Percentiles rank a stretch among this genome's conserved stretches.
phyloP scores from a whole-genome alignment of 2,329 filamentous ascomycete species.

The Purpureocillium lavendulum region DNA sequence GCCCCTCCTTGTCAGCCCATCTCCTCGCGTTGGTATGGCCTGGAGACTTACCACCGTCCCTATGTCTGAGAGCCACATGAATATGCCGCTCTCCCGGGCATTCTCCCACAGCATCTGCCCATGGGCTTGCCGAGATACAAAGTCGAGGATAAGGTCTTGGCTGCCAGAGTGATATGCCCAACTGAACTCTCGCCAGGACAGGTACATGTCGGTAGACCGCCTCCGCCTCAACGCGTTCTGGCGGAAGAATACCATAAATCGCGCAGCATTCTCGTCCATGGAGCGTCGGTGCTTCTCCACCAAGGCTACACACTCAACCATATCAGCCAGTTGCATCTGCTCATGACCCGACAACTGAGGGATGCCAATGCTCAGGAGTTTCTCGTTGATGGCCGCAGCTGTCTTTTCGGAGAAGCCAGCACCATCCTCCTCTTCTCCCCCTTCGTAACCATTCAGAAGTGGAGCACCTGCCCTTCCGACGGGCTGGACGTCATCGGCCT shows the following conservation, averaged over 20 bases:
- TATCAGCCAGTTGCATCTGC: constrained; percentile 77
- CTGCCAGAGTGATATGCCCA: constrained; percentile 81
- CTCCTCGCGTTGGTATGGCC: no score
- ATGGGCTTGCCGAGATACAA: constrained; percentile 72
- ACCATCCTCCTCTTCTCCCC: constrained; percentile 41
- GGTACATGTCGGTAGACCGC: constrained; percentile 53
- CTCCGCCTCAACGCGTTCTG: constrained; percentile 66
- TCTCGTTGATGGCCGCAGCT: constrained; percentile 64
- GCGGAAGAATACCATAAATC: constrained; percentile 81
- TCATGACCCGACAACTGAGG: constrained; percentile 76
- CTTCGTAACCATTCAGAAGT: constrained; percentile 31
- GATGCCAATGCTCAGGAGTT: constrained; percentile 65
- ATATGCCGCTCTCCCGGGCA: constrained; percentile 79
- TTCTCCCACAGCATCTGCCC: constrained; percentile 76
- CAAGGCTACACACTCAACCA: constrained; percentile 73
- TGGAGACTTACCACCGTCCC: constrained; percentile 58
- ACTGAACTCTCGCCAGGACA: constrained; percentile 72
- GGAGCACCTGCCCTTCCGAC: constrained; percentile 22
- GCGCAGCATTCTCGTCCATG: constrained; percentile 81
- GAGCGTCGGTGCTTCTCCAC: constrained; percentile 83
- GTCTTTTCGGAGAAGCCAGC: constrained; percentile 63
- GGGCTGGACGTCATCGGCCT: neutral
- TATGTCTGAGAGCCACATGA: constrained; percentile 85
- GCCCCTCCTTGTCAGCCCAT: no score
- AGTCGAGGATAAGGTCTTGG: constrained; percentile 82